Base-by-base conservation (phyloP, 331 rosid genomes). In the Pyracantha coccinea region DNA sequence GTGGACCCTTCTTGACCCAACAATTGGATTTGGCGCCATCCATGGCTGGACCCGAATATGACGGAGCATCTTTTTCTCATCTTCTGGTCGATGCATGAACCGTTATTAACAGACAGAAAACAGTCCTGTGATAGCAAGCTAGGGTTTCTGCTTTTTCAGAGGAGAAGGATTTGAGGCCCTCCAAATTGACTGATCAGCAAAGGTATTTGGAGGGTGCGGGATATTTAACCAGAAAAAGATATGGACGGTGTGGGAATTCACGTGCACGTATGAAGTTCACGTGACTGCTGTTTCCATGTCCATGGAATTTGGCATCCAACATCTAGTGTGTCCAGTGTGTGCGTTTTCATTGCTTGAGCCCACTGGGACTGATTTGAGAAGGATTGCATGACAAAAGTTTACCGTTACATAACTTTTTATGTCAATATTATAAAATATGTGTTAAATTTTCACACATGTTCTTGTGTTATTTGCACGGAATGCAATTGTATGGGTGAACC, bases 1-100 rank as follows among this genome's bases (percentile, higher is more conserved):
- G 73, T 78, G 93, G 85, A 79, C 84, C 83, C 80, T 82, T 76
- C 21, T 2, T 31, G 55, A 71, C 58, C 75, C 68, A 47, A 72
- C 62, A 71, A 50, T 41, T 50, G 74, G 83, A 83, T 77, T 80
- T 71, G 75, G 68, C 57, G 60, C 80, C 83, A 75, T 38, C 57
- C 33, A 12, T 31, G 29, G 82, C 80, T 72, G 86, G 87, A 57
- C 85, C 88, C 71, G 13, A 59, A 29, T 7, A 23, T 62, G 28
- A 15, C n/a, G 64, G 55, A 68, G 81, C 80, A 74, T 69, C 80
- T 57, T 74, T 64, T 69, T 57, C 28, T 73, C 44, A 53, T 25
- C 31, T 1, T 29, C 32, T 29, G 8, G 9, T 66, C 3, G 75
- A 73, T 67, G 24, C 78, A 54, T 38, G 45, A n/a, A 41, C 58